Evolutionary conservation across 176 grass and related monocot species (phyloP), one percentile per base, ranked within the genome.

Genomic region (Avena insularis): DNA sequence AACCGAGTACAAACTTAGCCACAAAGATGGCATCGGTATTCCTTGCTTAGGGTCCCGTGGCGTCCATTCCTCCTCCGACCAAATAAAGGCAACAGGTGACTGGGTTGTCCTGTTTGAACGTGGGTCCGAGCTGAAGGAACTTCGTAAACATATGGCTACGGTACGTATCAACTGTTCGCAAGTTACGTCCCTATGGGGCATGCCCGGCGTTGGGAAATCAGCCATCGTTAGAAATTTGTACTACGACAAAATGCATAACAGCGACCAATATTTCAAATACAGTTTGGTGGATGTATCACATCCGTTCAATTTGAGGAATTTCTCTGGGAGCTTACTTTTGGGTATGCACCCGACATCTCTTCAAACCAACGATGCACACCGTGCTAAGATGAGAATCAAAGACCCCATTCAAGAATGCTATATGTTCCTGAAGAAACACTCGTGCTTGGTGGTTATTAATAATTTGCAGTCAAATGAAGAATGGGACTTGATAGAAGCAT

Each of bases 181-280:
- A 11, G 83, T 85, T 40, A 66, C 77, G 12, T 85, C 83, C 0
- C 45, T 85, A 0, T 85, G 83, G 83, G 83, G 83, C 0, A 76
- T 85, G 13, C 27, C 72, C 23, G 83, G 83, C 0, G 83, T 54
- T 40, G 72, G 83, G 0, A 85, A 85, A 40, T 66, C 83, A 40
- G 1, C 59, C 51, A 46, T 85, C 1, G 12, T 77, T 0, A 64
- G 45, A 53, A 23, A 14, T 1, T 29, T 85, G 31, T 79, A n/a
- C 27, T 77, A 36, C 0, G 15, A 61, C 0, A 49, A 2, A 51
- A 23, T 64, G 11, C 29, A 5, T 54, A 0, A 2, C 0, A 11
- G 0, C 0, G 0, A 12, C 9, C 57, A 15, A 17, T 75, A 61
- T 14, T 3, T 15, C 1, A 27, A 35, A 17, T 85, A 65, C 11